Conservation (phyloP, 495 filamentous ascomycete species). For the Xylaria castorea region DNA sequence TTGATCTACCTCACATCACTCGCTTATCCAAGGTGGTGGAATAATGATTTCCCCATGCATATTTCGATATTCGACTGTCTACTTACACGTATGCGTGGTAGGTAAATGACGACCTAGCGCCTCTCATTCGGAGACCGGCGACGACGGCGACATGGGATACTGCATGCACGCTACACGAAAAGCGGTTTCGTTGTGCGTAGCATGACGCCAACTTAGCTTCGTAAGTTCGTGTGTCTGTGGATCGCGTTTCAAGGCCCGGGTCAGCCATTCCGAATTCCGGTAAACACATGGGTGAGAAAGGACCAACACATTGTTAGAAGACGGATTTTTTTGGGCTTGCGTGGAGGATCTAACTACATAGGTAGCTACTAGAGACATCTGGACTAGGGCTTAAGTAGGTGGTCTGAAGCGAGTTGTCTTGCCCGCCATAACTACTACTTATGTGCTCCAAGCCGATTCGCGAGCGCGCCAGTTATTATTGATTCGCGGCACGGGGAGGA, state of each 20-base stretch:
- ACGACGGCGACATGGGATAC: constrained; percentile 2
- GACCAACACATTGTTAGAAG: neutral
- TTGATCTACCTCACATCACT: neutral
- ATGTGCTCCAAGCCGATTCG: constrained; percentile 4
- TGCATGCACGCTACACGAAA: constrained; percentile 15
- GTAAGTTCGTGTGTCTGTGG: constrained; percentile 15
- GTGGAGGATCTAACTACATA: constrained; percentile 1
- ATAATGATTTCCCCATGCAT: neutral
- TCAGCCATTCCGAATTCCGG: constrained; percentile 27
- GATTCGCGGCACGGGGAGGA: neutral
- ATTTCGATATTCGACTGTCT: neutral
- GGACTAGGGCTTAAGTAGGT: neutral
- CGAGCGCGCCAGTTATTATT: neutral
- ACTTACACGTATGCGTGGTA: neutral
- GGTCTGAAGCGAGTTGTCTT: neutral
- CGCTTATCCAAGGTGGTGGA: neutral
- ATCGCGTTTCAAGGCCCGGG: constrained; percentile 20
- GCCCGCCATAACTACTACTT: neutral
- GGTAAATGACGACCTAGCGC: neutral
- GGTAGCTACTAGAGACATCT: constrained; percentile 6
- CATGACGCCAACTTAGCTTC: constrained; percentile 16
- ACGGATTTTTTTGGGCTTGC: neutral
- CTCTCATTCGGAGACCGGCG: constrained; percentile 22
- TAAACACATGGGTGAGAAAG: constrained; percentile 15
- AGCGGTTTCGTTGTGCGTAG: constrained; percentile 5